Evolutionary conservation across 2,329 filamentous ascomycete genomes (phyloP).

Genomic region (Aureobasidium lini): DNA sequence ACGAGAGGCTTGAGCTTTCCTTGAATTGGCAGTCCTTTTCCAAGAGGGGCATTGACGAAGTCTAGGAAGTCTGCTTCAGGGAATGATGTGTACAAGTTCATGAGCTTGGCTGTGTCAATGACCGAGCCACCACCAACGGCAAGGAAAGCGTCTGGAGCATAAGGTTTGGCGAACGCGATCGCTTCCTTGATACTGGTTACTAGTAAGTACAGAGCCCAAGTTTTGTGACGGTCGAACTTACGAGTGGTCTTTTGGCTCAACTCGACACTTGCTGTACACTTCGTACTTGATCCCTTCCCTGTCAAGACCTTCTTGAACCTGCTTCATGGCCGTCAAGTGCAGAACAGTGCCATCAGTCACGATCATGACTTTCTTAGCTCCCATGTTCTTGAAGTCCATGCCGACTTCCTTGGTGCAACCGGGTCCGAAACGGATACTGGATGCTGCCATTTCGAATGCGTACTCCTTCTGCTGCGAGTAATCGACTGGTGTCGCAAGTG

Average conservation of each 20-base stretch:
- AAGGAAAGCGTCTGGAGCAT: constrained; percentile 78
- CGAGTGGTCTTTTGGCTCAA: constrained; percentile 94
- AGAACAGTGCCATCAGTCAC: constrained; percentile 82
- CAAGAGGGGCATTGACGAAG: constrained; percentile 93
- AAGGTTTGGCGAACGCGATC: constrained; percentile 76
- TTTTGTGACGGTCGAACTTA: constrained; percentile 35
- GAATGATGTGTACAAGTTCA: constrained; percentile 91
- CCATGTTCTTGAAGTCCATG: constrained; percentile 94
- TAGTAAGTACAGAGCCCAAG: neutral
- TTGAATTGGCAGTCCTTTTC: constrained; percentile 70
- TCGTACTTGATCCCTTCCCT: constrained; percentile 72
- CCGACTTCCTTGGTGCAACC: constrained; percentile 93
- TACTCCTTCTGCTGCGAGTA: constrained; percentile 78
- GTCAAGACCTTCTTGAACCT: constrained; percentile 72
- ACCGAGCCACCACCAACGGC: constrained; percentile 90
- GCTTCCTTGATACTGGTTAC: constrained; percentile 68
- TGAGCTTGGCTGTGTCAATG: constrained; percentile 96
- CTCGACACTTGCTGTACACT: constrained; percentile 70
- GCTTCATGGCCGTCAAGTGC: constrained; percentile 80
- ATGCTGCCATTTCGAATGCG: constrained; percentile 97
- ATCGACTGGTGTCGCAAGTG: constrained; percentile 71
- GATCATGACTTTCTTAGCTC: constrained; percentile 77
- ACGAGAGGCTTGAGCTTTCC: constrained; percentile 67
- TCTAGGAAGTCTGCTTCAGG: constrained; percentile 91
- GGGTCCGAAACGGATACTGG: constrained; percentile 86